Conservation (phyloP, 2,329 filamentous ascomycete species). For the Chaetomiaceae sp. region DNA sequence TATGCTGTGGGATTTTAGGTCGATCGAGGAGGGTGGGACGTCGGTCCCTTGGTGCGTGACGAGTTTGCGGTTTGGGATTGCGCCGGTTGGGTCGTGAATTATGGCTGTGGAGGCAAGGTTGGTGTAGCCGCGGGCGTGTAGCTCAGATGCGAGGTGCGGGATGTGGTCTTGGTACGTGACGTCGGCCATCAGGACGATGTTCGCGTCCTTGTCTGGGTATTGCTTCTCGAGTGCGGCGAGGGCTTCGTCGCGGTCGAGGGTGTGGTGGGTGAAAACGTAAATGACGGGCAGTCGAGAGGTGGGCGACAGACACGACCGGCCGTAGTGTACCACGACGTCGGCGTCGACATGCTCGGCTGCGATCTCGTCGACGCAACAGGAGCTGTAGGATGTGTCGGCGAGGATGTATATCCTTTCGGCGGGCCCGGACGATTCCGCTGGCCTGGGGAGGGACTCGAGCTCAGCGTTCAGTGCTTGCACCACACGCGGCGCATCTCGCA, state of each 20-base stretch:
- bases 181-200: conserved; percentile 80
- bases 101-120: conserved; percentile 67
- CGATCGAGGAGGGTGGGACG: conserved; percentile 38
- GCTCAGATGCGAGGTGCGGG: conserved; percentile 46
- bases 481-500: conserved; percentile 77
- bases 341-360: conserved; percentile 91
- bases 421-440: background rate
- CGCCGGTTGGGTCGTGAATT: conserved; percentile 70
- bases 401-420: conserved; percentile 67
- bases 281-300: conserved; percentile 83
- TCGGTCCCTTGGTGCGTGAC: conserved; percentile 22
- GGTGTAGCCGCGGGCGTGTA: conserved; percentile 63
- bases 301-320: conserved; percentile 84
- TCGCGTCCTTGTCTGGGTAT: conserved; percentile 60
- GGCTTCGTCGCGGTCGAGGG: conserved; percentile 58
- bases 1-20: conserved; percentile 64
- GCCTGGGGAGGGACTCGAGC: conserved; percentile 25
- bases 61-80: conserved; percentile 78
- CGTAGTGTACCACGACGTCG: conserved; percentile 91
- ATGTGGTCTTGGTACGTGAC: conserved; percentile 81
- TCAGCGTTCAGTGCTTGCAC: conserved; percentile 55
- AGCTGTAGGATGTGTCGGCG: conserved; percentile 92
- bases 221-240: conserved; percentile 59
- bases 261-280: conserved; percentile 78
- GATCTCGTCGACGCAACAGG: conserved; percentile 95